These are phyloP conservation scores for Oleoguttula mirabilis DNA, from an alignment of 495 filamentous ascomycete species.

Conservation along the genomic window DNA sequence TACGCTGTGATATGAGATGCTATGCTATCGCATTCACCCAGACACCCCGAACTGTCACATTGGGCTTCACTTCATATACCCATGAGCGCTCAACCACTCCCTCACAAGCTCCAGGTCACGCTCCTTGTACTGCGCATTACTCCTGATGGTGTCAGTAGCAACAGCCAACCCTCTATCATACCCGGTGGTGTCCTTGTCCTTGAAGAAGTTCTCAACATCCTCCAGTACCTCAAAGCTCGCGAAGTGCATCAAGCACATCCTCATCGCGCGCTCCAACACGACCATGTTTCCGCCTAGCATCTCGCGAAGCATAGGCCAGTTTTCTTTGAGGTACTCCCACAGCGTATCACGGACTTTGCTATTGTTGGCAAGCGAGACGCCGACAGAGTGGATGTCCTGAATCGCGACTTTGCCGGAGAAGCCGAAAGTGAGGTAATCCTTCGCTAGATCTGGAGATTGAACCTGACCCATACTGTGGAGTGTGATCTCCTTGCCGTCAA, in stretches of 20 bases:
- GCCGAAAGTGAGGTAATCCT: conserved; percentile 62
- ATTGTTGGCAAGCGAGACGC: conserved; percentile 59
- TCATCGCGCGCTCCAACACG: conserved; percentile 76
- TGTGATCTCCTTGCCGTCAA: conserved; percentile 82
- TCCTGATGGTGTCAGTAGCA: conserved; percentile 65
- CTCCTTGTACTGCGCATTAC: conserved; percentile 63
- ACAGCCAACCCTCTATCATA: conserved; percentile 70
- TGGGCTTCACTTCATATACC: conserved; percentile 39
- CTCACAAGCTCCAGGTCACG: conserved; percentile 55
- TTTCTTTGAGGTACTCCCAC: conserved; percentile 72
- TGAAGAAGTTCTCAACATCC: conserved; percentile 77
- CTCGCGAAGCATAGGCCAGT: conserved; percentile 58
- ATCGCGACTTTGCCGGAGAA: conserved; percentile 64
- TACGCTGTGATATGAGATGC: too few species aligned
- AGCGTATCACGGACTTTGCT: conserved; percentile 52
- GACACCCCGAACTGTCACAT: too few species aligned
- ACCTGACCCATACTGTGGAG: conserved; percentile 65
- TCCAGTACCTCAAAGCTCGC: conserved; percentile 51
- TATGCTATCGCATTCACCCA: too few species aligned
- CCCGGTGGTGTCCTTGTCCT: conserved; percentile 63
- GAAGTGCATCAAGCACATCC: conserved; percentile 64
- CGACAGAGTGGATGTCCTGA: conserved; percentile 78
- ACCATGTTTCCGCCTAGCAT: conserved; percentile 70
- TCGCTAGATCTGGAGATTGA: conserved; percentile 53
- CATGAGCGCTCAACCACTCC: conserved; percentile 58